Evolutionary conservation across 768 basidiomycete species (phyloP), one percentile per base, ranked within the genome.

Genomic region (Tricholoma furcatifolium): DNA sequence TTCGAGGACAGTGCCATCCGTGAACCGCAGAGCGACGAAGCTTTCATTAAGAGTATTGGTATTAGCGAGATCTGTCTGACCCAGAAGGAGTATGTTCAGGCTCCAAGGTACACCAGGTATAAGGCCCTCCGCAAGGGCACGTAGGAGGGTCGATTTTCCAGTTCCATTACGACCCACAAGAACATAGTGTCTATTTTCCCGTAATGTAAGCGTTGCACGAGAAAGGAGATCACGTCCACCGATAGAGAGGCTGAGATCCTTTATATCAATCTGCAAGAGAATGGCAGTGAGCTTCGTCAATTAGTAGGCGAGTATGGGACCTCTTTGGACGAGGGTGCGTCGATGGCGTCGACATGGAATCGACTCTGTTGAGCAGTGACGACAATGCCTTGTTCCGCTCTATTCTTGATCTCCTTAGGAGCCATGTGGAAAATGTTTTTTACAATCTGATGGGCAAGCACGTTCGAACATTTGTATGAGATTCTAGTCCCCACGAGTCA

Each of bases 161-260:
- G 74, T 70, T 2, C 82, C 82, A 61, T 82, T 81, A 48, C 81
- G 70, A 12, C 82, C 84, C 6, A 83, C 69, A 48, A 87, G 71
- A 24, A 73, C 78, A 64, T 82, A 82, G 21, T 73, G 72, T 3
- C 76, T 75, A 9, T 78, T 74, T 23, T 68, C 67, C 46, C 80
- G 79, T 12, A 87, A 62, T 52, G 74, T 67, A n/a, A 87, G 62
- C 50, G 79, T 74, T 2, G 77, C 76, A 57, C 81, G 79, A 11
- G 68, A 65, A 14, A 86, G 64, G 15, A 86, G 66, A 46, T 86
- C 83, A 30, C 65, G 68, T 39, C 76, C 68, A 30, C 78, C 79
- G 7, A 86, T 70, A 14, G 75, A 67, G 30, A 86, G 69, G 21
- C 70, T 74, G 8, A 87, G 77, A 42, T 71, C 76, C 42, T 79